phyloP scores from a whole-genome alignment of 2,329 filamentous ascomycete genomes.

The Diplodia corticola region DNA sequence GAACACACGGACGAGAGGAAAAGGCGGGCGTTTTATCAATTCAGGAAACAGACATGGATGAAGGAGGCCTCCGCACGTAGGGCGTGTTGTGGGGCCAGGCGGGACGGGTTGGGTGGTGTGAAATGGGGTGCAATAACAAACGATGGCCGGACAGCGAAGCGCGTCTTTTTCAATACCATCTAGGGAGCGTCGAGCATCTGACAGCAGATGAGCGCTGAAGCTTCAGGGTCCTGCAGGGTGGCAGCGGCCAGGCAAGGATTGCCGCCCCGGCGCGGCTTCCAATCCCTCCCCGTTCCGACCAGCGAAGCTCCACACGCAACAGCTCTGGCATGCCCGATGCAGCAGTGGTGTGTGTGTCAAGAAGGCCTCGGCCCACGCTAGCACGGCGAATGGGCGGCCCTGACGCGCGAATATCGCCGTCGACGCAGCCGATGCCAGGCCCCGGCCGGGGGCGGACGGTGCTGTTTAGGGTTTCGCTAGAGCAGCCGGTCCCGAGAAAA shows the following conservation, averaged over 20 bases:
- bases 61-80: background rate
- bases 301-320: constrained; percentile 5
- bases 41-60: background rate
- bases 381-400: background rate
- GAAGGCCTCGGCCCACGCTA: constrained; percentile 5
- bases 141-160: background rate
- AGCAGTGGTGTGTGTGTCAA: constrained; percentile 11
- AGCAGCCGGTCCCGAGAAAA: background rate
- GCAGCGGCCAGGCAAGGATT: background rate
- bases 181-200: background rate
- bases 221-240: constrained; percentile 17
- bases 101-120: constrained; percentile 3
- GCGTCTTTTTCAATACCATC: constrained; percentile 16
- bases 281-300: constrained; percentile 15
- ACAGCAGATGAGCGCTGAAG: background rate
- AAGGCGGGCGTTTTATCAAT: background rate
- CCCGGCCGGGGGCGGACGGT: background rate
- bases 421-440: background rate
- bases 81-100: constrained; percentile 2
- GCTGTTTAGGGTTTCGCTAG: background rate
- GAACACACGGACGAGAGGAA: background rate
- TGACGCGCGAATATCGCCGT: background rate
- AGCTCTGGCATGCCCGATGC: constrained; percentile 10
- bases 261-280: background rate
- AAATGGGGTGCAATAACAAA: background rate